Evolutionary conservation across 495 filamentous ascomycete genomes (phyloP).

Genomic region (Bacidia rubella): DNA sequence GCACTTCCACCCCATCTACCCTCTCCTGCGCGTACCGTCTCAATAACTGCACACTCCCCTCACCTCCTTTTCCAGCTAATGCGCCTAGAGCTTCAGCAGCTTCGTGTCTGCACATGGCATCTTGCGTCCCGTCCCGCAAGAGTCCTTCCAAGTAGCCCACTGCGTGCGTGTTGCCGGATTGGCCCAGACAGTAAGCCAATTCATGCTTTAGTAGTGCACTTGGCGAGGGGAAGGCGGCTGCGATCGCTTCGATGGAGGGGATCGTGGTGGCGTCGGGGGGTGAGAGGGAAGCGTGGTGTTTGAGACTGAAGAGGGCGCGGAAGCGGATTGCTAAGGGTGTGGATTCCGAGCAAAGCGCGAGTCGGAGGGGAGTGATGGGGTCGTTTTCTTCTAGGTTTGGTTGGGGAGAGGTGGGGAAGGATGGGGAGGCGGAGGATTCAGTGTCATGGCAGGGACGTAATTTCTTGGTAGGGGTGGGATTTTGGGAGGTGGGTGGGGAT

Average conservation of each 20-base stretch:
- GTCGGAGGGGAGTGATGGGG: slow-evolving; percentile 47
- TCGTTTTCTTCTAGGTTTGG: not conserved
- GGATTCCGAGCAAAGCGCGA: slow-evolving; percentile 62
- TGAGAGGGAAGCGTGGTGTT: slow-evolving; percentile 67
- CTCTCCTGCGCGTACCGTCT: slow-evolving; percentile 62
- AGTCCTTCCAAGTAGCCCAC: slow-evolving; percentile 60
- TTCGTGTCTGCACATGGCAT: slow-evolving; percentile 93
- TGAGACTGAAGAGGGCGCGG: slow-evolving; percentile 94
- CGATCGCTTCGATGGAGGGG: slow-evolving; percentile 81
- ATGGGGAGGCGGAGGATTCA: no score
- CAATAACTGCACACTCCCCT: slow-evolving; percentile 61
- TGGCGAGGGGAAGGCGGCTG: slow-evolving; percentile 68
- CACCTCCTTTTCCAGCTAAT: slow-evolving; percentile 55
- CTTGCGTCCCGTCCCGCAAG: slow-evolving; percentile 65
- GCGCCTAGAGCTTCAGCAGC: slow-evolving; percentile 92
- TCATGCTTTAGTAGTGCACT: slow-evolving; percentile 90
- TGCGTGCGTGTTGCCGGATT: slow-evolving; percentile 63
- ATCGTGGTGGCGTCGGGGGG: slow-evolving; percentile 47
- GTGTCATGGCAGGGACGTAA: no score
- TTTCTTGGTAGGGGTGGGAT: no score
- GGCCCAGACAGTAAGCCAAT: slow-evolving; percentile 91
- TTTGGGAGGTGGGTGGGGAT: no score
- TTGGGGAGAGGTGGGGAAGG: not conserved
- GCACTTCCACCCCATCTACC: slow-evolving; percentile 26
- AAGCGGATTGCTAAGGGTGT: slow-evolving; percentile 80